Evolutionary conservation across 768 basidiomycete genomes (phyloP).

Genomic region (Lactarius pseudohatsudake): DNA sequence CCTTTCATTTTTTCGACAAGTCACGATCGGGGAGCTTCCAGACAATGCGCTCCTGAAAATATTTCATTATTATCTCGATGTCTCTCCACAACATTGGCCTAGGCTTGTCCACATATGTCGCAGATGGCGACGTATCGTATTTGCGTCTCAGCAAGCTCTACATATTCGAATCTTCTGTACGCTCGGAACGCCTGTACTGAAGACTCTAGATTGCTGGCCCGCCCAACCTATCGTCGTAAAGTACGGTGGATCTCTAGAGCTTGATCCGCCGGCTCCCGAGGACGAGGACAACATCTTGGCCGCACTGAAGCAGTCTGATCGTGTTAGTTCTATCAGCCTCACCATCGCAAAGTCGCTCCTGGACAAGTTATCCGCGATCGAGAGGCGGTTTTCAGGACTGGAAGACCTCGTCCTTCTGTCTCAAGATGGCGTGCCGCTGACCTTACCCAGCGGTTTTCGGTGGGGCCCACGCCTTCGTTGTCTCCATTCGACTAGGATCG

Average conservation of each 20-base stretch:
- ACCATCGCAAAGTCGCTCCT: background rate
- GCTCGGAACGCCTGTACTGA: background rate
- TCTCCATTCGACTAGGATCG: background rate
- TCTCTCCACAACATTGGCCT: background rate
- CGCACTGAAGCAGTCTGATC: background rate
- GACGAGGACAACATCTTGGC: background rate
- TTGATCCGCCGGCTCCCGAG: background rate
- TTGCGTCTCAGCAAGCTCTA: background rate
- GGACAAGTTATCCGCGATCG: background rate
- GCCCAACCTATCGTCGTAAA: background rate
- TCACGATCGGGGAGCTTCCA: background rate
- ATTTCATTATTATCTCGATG: background rate
- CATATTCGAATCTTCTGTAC: background rate
- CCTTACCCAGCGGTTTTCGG: background rate
- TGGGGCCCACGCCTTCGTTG: background rate
- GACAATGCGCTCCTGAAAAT: background rate
- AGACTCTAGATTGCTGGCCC: background rate
- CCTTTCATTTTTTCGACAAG: background rate
- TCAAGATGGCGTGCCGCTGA: background rate
- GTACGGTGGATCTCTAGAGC: background rate
- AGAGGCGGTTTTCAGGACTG: background rate
- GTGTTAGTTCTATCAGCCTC: background rate
- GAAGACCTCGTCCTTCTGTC: background rate
- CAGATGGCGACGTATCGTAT: background rate
- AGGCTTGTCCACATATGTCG: background rate